Evolutionary conservation across 2,329 filamentous ascomycete species (phyloP).

Genomic region (Mycosphaerella sp.): DNA sequence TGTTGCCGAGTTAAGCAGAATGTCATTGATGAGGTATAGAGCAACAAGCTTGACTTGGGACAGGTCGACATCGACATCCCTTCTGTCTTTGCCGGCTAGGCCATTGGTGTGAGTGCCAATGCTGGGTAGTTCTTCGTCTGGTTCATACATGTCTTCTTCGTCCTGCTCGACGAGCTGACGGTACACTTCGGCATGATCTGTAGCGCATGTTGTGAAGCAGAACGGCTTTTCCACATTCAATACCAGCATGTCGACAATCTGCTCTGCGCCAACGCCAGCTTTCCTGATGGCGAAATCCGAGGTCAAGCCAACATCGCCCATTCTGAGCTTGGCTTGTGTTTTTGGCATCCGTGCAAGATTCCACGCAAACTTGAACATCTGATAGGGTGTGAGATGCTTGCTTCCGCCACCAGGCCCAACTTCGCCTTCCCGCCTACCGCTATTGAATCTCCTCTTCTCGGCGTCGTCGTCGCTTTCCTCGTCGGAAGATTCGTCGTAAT

Average conservation of each 20-base stretch:
- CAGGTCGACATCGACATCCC: slow-evolving; percentile 52
- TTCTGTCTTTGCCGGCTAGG: slow-evolving; percentile 29
- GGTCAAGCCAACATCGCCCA: slow-evolving; percentile 78
- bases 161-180: slow-evolving; percentile 11
- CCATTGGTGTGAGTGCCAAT: slow-evolving; percentile 35
- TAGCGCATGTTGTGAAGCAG: slow-evolving; percentile 55
- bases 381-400: slow-evolving; percentile 69
- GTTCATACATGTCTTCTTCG: slow-evolving; percentile 38
- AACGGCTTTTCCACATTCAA: slow-evolving; percentile 75
- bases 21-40: slow-evolving; percentile 73
- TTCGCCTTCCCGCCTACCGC: slow-evolving; percentile 37
- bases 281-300: slow-evolving; percentile 87
- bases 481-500: slow-evolving; percentile 81
- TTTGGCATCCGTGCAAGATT: slow-evolving; percentile 77
- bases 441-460: slow-evolving; percentile 40
- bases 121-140: slow-evolving; percentile 28
- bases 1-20: slow-evolving; percentile 69
- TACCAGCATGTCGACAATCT: slow-evolving; percentile 84
- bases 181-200: neutral
- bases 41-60: slow-evolving; percentile 72
- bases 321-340: slow-evolving; percentile 65
- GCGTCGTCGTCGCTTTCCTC: slow-evolving; percentile 65
- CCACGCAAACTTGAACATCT: slow-evolving; percentile 78
- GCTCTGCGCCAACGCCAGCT: slow-evolving; percentile 75
- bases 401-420: slow-evolving; percentile 34